These are phyloP conservation scores for Meyerozyma athensensis DNA, from an alignment of 1,139 yeast species.

Conservation along the genomic window DNA sequence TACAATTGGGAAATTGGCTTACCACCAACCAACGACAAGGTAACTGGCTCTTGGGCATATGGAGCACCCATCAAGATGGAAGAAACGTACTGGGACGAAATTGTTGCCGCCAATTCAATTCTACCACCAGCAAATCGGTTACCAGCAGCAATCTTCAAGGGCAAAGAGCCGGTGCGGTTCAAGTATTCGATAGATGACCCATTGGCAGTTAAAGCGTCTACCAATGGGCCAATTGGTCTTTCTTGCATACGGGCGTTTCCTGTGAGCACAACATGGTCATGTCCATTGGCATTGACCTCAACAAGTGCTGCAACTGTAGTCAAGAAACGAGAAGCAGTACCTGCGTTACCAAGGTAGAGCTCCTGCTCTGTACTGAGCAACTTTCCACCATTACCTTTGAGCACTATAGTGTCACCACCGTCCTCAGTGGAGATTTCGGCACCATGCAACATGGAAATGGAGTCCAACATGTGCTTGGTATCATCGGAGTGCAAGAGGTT, in stretches of 20 bases:
- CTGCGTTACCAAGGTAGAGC: constrained; percentile 92
- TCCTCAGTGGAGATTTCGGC: constrained; percentile 79
- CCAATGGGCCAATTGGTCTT: constrained; percentile 95
- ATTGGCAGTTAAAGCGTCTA: constrained; percentile 78
- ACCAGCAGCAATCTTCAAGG: constrained; percentile 68
- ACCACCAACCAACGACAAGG: constrained; percentile 87
- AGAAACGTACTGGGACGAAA: constrained; percentile 95
- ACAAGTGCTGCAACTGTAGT: constrained; percentile 89
- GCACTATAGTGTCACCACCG: constrained; percentile 82
- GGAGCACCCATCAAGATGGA: constrained; percentile 98
- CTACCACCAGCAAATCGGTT: constrained; percentile 81
- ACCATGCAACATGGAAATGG: constrained; percentile 74
- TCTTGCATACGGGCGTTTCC: constrained; percentile 98
- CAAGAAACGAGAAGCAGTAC: constrained; percentile 94
- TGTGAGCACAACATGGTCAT: constrained; percentile 59
- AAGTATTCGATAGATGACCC: constrained; percentile 73
- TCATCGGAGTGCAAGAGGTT: constrained; percentile 93
- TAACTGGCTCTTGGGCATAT: constrained; percentile 83
- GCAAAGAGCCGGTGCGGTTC: constrained; percentile 79
- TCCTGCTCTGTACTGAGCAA: constrained; percentile 55
- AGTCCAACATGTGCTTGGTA: constrained; percentile 90
- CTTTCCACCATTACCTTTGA: constrained; percentile 83
- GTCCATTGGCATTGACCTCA: constrained; percentile 25
- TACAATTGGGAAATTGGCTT: constrained; percentile 94
- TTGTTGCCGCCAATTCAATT: constrained; percentile 91